These are phyloP conservation scores for Lactifluus volemus DNA, from an alignment of 768 basidiomycete genomes.

Conservation along the genomic window DNA sequence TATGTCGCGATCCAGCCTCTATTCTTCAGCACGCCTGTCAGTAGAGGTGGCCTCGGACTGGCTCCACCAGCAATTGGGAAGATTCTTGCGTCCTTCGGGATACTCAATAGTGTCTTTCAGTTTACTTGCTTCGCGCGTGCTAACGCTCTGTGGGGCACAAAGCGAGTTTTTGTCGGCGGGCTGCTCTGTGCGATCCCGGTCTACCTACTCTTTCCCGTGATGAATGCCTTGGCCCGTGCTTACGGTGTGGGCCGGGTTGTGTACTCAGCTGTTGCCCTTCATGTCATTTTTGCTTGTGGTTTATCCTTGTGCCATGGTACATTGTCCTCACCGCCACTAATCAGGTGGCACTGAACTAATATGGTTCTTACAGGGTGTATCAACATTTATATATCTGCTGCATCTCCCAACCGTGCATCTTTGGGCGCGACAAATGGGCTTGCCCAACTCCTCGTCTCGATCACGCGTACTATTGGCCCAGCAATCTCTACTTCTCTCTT, in stretches of 20 bases:
- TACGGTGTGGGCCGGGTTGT: no score
- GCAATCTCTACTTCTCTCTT: slow-evolving; percentile 38
- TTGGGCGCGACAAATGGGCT: no score
- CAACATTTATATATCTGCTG: slow-evolving; percentile 53
- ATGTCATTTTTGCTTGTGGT: slow-evolving; percentile 34
- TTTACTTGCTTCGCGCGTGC: slow-evolving; percentile 57
- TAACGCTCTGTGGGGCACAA: slow-evolving; percentile 54
- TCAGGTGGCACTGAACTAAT: background rate
- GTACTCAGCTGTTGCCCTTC: no score
- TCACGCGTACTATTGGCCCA: slow-evolving; percentile 37
- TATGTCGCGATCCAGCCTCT: slow-evolving; percentile 34
- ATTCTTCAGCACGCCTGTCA: slow-evolving; percentile 46
- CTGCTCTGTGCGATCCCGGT: no score
- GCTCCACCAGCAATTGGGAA: no score
- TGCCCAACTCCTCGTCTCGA: slow-evolving; percentile 30
- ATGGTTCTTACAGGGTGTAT: slow-evolving; percentile 42
- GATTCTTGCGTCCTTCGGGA: slow-evolving; percentile 38
- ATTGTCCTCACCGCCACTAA: slow-evolving; percentile 19
- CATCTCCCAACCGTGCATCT: no score
- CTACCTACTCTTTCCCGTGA: no score
- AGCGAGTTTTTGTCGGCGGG: slow-evolving; percentile 36
- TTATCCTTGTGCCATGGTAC: slow-evolving; percentile 50
- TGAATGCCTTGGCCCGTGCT: no score
- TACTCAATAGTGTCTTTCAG: slow-evolving; percentile 58
- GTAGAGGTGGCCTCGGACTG: slow-evolving; percentile 56